Evolutionary conservation across 1,284 basidiomycete species (phyloP), one percentile per base, ranked within the genome.

Genomic region (Kalmanozyma brasiliensis): DNA sequence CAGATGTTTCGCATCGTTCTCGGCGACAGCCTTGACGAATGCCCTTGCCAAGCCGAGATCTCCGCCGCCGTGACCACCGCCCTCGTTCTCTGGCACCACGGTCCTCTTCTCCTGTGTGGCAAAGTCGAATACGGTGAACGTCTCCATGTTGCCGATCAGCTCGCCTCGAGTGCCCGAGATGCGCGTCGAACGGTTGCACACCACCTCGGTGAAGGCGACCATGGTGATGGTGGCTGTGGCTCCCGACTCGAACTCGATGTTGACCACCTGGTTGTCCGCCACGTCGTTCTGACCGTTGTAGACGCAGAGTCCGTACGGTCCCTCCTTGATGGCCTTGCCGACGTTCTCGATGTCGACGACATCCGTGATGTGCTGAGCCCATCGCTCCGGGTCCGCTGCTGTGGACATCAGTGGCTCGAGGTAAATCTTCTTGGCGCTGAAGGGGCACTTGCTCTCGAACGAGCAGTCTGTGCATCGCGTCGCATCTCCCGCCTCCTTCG

Each of bases 201-300:
- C 61, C 22, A 53, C 49, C 36, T 64, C 53, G 24, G 53, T 43
- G 41, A 64, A 64, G 3, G 61, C 61, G 5, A 58, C 45, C 61
- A 64, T 64, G 49, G 61, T 64, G 37, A 64, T 52, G 49, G 38
- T 57, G 38, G 61, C 61, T 17, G 61, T 64, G 2, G 61, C 61
- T 10, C 61, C 61, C 1, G 49, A 49, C 22, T 64, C 53, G 35
- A 64, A 64, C 32, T 64, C 61, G 42, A 64, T 58, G 53, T 64
- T 64, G 49, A 64, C 61, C 53, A 64, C 61, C 22, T 64, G 61
- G 20, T 64, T 64, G 46, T 64, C 61, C 1, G 41, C 49, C 6
- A 64, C 61, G 37, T 64, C 61, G 45, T 64, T 64, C 49, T 64
- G 61, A 9, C 61, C 61, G 41, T 64, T 64, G 49, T 64, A 64